Evolutionary conservation across 1,284 basidiomycete species (phyloP), one percentile per base, ranked within the genome.

Genomic region (Ceratobasidium sp.): DNA sequence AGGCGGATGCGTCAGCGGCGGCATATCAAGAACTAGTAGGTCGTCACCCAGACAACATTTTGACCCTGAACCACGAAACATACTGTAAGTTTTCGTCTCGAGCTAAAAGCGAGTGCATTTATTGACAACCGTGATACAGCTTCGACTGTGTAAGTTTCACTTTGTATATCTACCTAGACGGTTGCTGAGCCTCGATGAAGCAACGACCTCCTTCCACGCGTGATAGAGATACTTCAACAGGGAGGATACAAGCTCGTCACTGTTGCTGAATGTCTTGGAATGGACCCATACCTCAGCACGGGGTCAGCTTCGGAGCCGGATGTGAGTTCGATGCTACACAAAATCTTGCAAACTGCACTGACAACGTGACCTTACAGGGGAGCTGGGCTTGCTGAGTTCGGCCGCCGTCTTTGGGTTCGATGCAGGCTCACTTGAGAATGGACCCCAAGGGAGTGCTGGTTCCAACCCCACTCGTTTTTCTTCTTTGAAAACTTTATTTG

Each of bases 61-160:
- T 75, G 72, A 71, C 74, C 3, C 46, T 75, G 44, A 75, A 75
- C 72, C 74, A 75, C 61, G 74, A 75, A 58, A 75, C 74, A 4
- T 21, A 64, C 33, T 36, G 67, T 66, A 54, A 30, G 71, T 40
- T 25, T 42, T 42, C 4, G 4, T 42, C 3, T 33, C 3, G n/a
- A 16, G 25, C 40, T n/a, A 4, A 21, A 33, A 28, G 30, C 28
- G 8, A 28, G 25, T 11, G n/a, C 23, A 16, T 30, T 12, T 62
- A 23, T 21, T 62, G 42, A 62, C 23, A 18, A 5, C 18, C 33
- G 2, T 21, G 21, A 3, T 48, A 23, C 30, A 71, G 69, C 58
- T n/a, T 60, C 69, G 7, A 71, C 69, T 42, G 46, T 23, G 69
- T 71, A 36, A 51, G 69, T 61, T 51, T 9, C 8, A 7, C 16